Percentiles rank a stretch among this genome's conserved stretches.
phyloP scores from a whole-genome alignment of 2,329 filamentous ascomycete genomes.

The Alternaria sp. region DNA sequence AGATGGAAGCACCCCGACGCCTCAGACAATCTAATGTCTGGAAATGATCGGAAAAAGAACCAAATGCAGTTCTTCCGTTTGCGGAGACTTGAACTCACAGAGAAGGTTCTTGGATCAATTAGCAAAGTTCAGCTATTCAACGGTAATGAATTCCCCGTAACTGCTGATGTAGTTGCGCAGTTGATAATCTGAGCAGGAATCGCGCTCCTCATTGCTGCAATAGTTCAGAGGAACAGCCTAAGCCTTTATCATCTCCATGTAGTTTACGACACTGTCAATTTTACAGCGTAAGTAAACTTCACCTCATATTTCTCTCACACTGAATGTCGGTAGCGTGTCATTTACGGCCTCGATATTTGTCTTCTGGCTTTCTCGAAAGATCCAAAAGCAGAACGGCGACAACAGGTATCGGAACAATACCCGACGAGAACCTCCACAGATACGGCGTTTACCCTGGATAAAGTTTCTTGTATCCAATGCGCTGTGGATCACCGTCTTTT shows the following conservation, averaged over 20 bases:
- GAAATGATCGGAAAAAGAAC: too few species aligned
- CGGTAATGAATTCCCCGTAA: too few species aligned
- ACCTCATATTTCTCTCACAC: too few species aligned
- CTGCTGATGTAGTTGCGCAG: too few species aligned
- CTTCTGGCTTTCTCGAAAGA: neutral
- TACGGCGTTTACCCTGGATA: neutral
- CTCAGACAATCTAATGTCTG: too few species aligned
- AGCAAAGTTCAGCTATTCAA: neutral
- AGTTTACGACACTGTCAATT: neutral
- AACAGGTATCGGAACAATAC: fast-evolving
- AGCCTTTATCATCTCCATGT: neutral
- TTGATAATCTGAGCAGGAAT: neutral
- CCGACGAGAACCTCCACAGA: neutral
- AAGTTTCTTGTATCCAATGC: neutral
- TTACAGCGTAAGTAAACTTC: neutral
- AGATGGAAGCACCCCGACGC: too few species aligned
- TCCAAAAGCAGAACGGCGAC: fast-evolving
- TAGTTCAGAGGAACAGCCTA: neutral
- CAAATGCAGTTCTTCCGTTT: neutral
- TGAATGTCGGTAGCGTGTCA: too few species aligned
- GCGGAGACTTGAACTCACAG: neutral
- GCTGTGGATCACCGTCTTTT: neutral
- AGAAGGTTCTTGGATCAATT: neutral
- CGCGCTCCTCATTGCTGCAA: neutral
- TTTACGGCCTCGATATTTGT: neutral